Conservation (phyloP, 1,284 basidiomycete species). For the Inonotus hispidus region DNA sequence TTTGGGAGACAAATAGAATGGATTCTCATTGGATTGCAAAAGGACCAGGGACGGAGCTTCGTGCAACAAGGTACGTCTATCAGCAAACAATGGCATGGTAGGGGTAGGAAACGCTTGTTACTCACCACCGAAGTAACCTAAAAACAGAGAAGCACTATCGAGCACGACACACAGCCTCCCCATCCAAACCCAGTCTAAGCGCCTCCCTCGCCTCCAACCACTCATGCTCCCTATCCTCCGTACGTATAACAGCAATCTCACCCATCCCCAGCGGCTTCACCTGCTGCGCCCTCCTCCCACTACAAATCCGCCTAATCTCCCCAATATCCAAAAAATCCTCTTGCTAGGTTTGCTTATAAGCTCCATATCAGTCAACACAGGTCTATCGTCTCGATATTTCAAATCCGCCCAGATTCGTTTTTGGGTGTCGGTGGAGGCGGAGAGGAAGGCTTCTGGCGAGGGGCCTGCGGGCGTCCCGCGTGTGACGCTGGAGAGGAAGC, state of each 20-base stretch:
- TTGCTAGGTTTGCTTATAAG: conserved; percentile 73
- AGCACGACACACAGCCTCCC: conserved; percentile 74
- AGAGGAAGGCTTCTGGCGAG: conserved; percentile 57
- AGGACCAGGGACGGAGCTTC: background rate
- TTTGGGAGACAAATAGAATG: background rate
- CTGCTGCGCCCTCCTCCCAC: conserved; percentile 63
- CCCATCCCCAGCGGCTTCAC: conserved; percentile 77
- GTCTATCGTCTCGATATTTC: conserved; percentile 83
- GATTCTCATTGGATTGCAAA: background rate
- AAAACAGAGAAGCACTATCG: conserved; percentile 30
- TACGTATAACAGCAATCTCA: conserved; percentile 80
- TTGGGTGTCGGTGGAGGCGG: conserved; percentile 43
- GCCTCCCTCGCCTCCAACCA: conserved; percentile 73
- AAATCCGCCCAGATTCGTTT: conserved; percentile 84
- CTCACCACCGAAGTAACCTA: background rate
- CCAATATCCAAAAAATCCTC: conserved; percentile 64
- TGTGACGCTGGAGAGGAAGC: conserved; percentile 77
- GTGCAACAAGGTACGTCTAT: background rate
- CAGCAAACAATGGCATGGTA: background rate
- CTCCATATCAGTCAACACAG: conserved; percentile 70
- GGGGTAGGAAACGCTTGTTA: background rate
- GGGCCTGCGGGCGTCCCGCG: conserved; percentile 71
- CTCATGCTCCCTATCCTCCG: conserved; percentile 61
- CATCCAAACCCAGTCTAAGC: conserved; percentile 53
- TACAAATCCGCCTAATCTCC: conserved; percentile 72